A percentile compares a stretch with the other conserved stretches of the same genome.
Conservation (phyloP, 2,329 filamentous ascomycete genomes). For the Pseudogymnoascus sp. region DNA sequence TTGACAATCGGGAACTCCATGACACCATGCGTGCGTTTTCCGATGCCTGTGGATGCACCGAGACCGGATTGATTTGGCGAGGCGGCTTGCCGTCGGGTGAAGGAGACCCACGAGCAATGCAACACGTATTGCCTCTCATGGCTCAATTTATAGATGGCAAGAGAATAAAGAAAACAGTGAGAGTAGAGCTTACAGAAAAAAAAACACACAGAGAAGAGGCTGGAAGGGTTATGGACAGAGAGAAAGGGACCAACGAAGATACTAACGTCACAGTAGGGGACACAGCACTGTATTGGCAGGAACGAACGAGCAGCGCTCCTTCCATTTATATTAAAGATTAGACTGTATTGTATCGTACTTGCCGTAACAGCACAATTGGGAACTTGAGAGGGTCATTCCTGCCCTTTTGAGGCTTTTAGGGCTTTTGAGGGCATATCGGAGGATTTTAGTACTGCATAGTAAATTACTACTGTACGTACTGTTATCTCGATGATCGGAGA, state of each 20-base stretch:
- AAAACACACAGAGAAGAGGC: not conserved
- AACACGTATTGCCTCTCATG: slow-evolving; percentile 16
- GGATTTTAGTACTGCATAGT: not conserved
- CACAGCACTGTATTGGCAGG: not conserved
- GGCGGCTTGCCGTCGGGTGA: slow-evolving; percentile 23
- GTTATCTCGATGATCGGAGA: not conserved
- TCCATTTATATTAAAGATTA: not conserved
- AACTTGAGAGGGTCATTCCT: not conserved
- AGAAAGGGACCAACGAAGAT: not conserved
- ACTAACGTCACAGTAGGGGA: not conserved
- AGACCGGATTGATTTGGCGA: slow-evolving; percentile 15
- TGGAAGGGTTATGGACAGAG: not conserved
- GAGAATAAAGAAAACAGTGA: not conserved
- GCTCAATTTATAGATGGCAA: not conserved
- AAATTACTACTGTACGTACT: no score
- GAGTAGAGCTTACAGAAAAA: not conserved
- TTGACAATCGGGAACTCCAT: slow-evolving; percentile 18
- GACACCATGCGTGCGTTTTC: not conserved
- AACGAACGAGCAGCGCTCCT: not conserved
- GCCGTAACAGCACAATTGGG: not conserved
- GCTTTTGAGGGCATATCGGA: not conserved
- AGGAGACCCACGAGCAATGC: slow-evolving; percentile 22
- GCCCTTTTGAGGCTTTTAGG: not conserved
- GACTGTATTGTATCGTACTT: not conserved
- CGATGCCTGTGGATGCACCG: slow-evolving; percentile 8